Conservation (phyloP, 768 basidiomycete genomes). For the Pleurotus platypus region DNA sequence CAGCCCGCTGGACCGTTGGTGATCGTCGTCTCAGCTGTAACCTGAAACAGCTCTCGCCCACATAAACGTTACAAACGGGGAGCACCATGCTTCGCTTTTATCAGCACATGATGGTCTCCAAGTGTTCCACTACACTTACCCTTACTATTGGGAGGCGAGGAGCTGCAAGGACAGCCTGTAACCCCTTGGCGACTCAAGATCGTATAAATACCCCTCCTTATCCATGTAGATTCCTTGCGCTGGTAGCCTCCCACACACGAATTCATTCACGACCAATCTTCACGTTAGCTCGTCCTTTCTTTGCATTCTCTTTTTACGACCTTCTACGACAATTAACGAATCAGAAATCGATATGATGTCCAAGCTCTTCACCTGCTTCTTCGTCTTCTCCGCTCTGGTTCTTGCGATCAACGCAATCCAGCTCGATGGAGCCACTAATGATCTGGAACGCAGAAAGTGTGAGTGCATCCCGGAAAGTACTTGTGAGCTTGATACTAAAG, state of each 20-base stretch:
- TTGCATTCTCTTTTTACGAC: conserved; percentile 6
- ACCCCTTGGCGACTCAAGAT: neutral
- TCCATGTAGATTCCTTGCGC: conserved; percentile 9
- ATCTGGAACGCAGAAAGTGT: neutral
- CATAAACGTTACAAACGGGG: neutral
- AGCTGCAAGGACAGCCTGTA: neutral
- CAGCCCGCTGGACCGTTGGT: neutral
- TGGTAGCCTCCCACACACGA: conserved; percentile 14
- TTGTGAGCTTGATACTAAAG: no score
- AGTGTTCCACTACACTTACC: neutral
- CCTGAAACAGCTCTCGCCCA: neutral
- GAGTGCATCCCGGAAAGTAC: neutral
- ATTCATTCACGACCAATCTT: conserved; percentile 16
- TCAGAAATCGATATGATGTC: neutral
- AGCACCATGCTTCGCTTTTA: neutral
- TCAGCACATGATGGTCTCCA: conserved; percentile 7
- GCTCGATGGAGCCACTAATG: neutral
- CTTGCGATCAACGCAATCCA: neutral
- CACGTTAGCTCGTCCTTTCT: conserved; percentile 7
- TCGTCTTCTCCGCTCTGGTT: neutral
- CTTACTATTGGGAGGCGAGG: neutral
- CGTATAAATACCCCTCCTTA: neutral
- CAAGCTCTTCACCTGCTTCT: conserved; percentile 4
- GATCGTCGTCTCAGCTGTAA: neutral
- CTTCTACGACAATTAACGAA: conserved; percentile 1